These are phyloP conservation scores for Arachis stenosperma DNA, from an alignment of 306 rosid species.

Conservation along the genomic window DNA sequence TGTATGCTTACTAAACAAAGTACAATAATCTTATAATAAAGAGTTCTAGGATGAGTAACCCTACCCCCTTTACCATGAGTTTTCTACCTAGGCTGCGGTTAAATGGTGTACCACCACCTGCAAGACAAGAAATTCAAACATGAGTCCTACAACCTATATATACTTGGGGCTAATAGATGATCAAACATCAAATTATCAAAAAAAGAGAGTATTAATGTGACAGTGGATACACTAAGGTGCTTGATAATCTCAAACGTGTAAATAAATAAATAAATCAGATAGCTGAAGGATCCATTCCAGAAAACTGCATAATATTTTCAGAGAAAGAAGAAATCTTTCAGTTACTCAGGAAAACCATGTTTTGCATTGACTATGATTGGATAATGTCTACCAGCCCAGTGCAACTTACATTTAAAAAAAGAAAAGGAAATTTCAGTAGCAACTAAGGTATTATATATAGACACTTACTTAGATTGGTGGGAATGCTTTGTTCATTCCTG, in stretches of 20 bases:
- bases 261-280: slow-evolving; percentile 6
- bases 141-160: not conserved
- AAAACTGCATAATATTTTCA: not conserved
- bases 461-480: slow-evolving; percentile 33
- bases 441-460: slow-evolving; percentile 7
- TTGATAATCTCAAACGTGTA: not conserved
- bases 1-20: not conserved
- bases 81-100: slow-evolving; percentile 2
- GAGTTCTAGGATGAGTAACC: slow-evolving; percentile 31
- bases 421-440: not conserved
- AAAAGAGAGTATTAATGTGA: no score
- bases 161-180: not conserved
- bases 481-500: slow-evolving; percentile 55
- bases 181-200: not conserved
- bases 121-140: slow-evolving; percentile 17
- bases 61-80: slow-evolving; percentile 29
- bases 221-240: not conserved
- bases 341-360: not conserved
- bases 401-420: not conserved
- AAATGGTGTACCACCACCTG: slow-evolving; percentile 33
- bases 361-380: not conserved
- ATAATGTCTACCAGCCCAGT: not conserved
- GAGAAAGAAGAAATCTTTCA: not conserved
- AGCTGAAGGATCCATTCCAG: not conserved
- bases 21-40: slow-evolving; percentile 12